Evolutionary conservation across 306 rosid genomes (phyloP), one percentile per base, ranked within the genome.

Genomic region (Acmispon strigosus): DNA sequence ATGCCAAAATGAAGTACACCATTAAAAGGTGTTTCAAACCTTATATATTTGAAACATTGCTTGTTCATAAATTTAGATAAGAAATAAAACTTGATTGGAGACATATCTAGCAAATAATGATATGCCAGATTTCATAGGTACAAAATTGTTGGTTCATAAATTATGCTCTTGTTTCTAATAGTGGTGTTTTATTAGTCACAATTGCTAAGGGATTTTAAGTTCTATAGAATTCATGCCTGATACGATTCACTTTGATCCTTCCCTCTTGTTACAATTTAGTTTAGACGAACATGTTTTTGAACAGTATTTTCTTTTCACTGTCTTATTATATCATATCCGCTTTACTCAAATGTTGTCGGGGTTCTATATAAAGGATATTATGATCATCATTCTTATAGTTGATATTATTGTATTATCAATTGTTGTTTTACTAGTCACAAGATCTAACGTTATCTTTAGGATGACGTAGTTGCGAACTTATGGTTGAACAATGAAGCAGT

Each of bases 401-500:
- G 51, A 24, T 51, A 50, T 43, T 27, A 16, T 39, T 49, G 74
- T 17, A 27, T 10, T 64, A 43, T n/a, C 3, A 41, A 24, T 68
- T 51, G 57, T 64, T 75, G 53, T 50, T 51, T 48, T 11, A 48
- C 19, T 20, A 70, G 41, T 65, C 32, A 65, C 56, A 36, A 4
- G 24, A 70, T 70, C 74, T 48, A 42, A 43, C 60, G 10, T 48
- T 72, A 29, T 72, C 63, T 77, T 63, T 45, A 94, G 98, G 78
- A 75, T n/a, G 96, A 86, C 34, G 81, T 77, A 58, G 76, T 94
- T 70, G 97, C 98, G 17, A 75, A 80, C 4, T 2, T 84, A 73
- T 90, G 97, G 98, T 79, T 94, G 89, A 94, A 94, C 78, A 53
- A 90, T 51, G 80, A 74, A 29, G 75, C 59, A 44, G 94, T 90